Conservation (phyloP, 768 basidiomycete species). For the Phlebiopsis gigantea region DNA sequence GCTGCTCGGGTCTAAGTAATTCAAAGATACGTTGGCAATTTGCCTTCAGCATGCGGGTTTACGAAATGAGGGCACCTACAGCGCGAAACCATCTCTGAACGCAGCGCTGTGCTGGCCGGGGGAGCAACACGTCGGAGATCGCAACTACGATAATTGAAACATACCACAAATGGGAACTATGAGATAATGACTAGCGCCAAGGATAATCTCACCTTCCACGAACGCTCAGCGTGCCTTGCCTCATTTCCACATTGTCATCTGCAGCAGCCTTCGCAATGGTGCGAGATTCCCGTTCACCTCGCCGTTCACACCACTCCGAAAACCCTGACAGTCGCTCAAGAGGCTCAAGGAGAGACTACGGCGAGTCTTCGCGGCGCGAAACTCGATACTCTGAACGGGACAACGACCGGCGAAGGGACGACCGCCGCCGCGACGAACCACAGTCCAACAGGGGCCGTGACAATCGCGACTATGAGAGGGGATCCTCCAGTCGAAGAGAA, state of each 20-base stretch:
- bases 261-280: slow-evolving; percentile 7
- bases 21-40: too few species aligned
- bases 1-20: too few species aligned
- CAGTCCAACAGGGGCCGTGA: slow-evolving; percentile 2
- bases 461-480: background rate
- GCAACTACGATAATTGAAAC: too few species aligned
- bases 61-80: too few species aligned
- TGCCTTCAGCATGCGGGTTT: too few species aligned
- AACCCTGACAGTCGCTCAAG: slow-evolving; percentile 6
- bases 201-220: background rate
- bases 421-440: slow-evolving; percentile 5
- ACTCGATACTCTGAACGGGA: slow-evolving; percentile 4
- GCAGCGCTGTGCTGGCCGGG: too few species aligned
- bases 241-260: background rate
- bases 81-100: too few species aligned
- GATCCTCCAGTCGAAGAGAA: background rate
- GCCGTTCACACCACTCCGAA: slow-evolving; percentile 9
- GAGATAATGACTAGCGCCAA: background rate
- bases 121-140: too few species aligned
- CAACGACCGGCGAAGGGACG: slow-evolving; percentile 3
- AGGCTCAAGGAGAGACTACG: background rate
- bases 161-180: background rate
- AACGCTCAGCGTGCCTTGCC: background rate
- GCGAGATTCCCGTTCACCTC: slow-evolving; percentile 9
- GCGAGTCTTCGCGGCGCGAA: background rate